Base-by-base conservation (phyloP, 2,329 filamentous ascomycete species). In the Exophiala viscosa region DNA sequence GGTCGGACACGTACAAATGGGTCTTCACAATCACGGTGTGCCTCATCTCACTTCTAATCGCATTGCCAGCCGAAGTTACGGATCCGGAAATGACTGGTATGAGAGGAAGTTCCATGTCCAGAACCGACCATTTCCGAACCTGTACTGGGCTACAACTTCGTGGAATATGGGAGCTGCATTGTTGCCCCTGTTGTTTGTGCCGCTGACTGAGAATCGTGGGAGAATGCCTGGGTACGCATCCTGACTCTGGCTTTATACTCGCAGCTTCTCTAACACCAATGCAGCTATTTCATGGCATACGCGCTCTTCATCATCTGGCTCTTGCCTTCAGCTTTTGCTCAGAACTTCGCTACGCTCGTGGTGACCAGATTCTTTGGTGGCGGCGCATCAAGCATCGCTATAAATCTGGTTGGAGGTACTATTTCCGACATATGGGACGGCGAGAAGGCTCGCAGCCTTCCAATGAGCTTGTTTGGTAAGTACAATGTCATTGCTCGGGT, bases 281-380 rank as follows among this genome's bases (percentile, higher is more conserved):
- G 34, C 5, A 36, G 34, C 11, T 36, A 36, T 36, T 36, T 64
- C 49, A 67, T 66, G 54, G 66, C 72, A 2, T 75, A 75, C 50
- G 64, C 70, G 6, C 62, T 70, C 18, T 59, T 76, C 9, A 67
- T 74, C 11, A 59, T 73, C 6, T 73, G 71, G 15, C 62, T 73
- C 3, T 67, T 76, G 35, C 68, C 69, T 3, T 73, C 71, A 6
- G 72, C 70, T 0, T 65, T 75, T 32, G 72, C 73, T 2, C 64
- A 68, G 3, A 76, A 76, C 47, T 75, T 73, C 47, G 72, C 73
- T 0, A 75, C 73, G 0, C 55, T 76, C 2, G 67, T 76, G 2
- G 65, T 74, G 0, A 72, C 71, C 2, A 66, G 74, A 0, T 71
- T 75, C 47, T 70, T 76, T 33, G 71, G 71, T 2, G 74, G 74